A percentile compares a stretch with the other conserved stretches of the same genome.
phyloP scores from a whole-genome alignment of 2,329 filamentous ascomycete species.

The Colletotrichum lentis region DNA sequence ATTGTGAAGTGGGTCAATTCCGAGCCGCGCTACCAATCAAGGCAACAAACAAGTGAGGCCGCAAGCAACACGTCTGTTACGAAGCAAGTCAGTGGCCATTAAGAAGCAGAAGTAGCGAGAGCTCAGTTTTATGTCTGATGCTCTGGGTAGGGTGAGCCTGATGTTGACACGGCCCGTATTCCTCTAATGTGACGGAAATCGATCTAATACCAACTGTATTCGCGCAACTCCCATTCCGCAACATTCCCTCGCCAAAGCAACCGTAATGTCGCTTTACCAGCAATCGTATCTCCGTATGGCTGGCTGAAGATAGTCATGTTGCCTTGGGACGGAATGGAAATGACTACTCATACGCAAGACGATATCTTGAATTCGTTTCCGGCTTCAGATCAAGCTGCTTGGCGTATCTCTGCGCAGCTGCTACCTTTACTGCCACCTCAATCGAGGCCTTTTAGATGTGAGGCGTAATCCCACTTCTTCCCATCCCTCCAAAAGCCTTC shows the following conservation, averaged over 20 bases:
- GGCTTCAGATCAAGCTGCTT: too few species aligned
- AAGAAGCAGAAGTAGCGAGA: background rate
- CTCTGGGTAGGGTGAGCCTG: background rate
- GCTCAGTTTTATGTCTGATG: background rate
- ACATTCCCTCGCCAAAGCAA: too few species aligned
- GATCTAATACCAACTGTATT: background rate
- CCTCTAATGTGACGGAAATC: background rate
- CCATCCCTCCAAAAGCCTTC: conserved; percentile 33
- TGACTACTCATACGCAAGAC: too few species aligned
- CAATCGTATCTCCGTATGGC: too few species aligned
- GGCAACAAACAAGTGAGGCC: background rate
- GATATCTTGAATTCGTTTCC: too few species aligned
- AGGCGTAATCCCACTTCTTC: conserved; percentile 27
- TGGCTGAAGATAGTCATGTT: background rate
- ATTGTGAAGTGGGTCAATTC: background rate
- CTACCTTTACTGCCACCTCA: background rate
- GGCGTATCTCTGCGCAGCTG: too few species aligned
- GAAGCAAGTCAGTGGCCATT: background rate
- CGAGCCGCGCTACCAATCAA: background rate
- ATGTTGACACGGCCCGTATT: background rate
- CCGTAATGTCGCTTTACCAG: too few species aligned
- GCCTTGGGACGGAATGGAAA: too few species aligned
- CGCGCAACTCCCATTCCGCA: background rate
- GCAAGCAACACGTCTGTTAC: background rate
- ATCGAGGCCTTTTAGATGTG: background rate